A percentile compares a stretch with the other conserved stretches of the same genome.
Conservation (phyloP, 176 grass and related monocot species). For the Aegilops longissima region DNA sequence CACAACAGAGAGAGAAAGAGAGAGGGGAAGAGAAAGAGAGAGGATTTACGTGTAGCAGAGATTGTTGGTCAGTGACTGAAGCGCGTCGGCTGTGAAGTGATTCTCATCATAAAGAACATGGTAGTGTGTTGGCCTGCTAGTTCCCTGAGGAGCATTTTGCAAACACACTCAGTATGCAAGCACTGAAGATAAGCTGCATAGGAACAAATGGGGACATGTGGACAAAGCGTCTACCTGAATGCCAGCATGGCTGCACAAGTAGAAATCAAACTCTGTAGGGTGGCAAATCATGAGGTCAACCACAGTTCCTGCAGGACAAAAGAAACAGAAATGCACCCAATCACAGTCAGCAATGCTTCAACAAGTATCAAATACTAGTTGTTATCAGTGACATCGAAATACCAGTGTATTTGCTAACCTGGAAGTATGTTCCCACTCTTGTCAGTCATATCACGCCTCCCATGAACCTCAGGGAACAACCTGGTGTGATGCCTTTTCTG, state of each 20-base stretch:
- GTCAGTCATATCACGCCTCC: constrained; percentile 51
- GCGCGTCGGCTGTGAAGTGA: constrained; percentile 56
- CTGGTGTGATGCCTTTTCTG: constrained; percentile 89
- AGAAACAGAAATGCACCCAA: background rate
- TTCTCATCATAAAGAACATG: constrained; percentile 83
- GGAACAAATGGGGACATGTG: background rate
- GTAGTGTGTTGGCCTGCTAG: constrained; percentile 79
- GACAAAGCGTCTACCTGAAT: constrained; percentile 55
- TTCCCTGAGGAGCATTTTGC: constrained; percentile 53
- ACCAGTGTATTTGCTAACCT: constrained; percentile 44
- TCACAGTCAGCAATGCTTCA: background rate
- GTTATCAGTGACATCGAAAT: background rate
- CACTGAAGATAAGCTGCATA: background rate
- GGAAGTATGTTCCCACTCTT: constrained; percentile 85
- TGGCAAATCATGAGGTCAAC: constrained; percentile 82
- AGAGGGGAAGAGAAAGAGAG: background rate
- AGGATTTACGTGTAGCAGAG: constrained; percentile 81
- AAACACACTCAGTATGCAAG: background rate
- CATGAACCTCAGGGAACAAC: constrained; percentile 69
- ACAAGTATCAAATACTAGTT: background rate
- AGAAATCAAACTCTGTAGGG: constrained; percentile 89
- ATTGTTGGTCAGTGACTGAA: constrained; percentile 87
- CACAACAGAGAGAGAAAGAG: background rate
- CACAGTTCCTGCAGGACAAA: constrained; percentile 59
- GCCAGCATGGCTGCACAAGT: constrained; percentile 92